A percentile compares a stretch with the other conserved stretches of the same genome.
These are phyloP conservation scores for Reticulascus tulasneorum DNA, from an alignment of 2,329 filamentous ascomycete genomes.

Conservation along the genomic window DNA sequence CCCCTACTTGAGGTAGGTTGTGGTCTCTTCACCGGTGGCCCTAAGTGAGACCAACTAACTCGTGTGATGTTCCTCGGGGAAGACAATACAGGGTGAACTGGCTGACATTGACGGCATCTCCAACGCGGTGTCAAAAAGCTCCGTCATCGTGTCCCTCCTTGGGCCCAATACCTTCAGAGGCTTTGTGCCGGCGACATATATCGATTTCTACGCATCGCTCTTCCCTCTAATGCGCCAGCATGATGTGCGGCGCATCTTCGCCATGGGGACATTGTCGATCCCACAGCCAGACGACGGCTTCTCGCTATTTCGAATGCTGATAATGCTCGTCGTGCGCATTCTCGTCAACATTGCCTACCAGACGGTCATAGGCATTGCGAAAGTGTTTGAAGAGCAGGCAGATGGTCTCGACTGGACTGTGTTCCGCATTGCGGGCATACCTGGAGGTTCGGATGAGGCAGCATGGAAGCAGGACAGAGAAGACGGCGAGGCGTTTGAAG, in stretches of 20 bases:
- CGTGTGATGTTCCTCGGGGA: background rate
- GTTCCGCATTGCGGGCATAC: constrained; percentile 21
- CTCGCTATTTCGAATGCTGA: constrained; percentile 10
- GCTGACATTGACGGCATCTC: constrained; percentile 14
- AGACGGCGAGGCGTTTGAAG: constrained; percentile 16
- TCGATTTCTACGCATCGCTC: constrained; percentile 15
- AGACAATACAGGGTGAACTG: constrained; percentile 22
- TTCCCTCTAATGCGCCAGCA: constrained; percentile 21
- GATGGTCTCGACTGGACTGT: constrained; percentile 24
- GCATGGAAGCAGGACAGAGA: constrained; percentile 24
- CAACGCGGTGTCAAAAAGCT: constrained; percentile 9
- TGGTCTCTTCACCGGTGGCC: background rate
- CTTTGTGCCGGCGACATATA: constrained; percentile 1
- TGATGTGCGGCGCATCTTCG: constrained; percentile 26
- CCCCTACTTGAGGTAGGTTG: constrained; percentile 17
- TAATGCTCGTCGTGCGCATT: constrained; percentile 11
- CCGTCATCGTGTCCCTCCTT: constrained; percentile 18
- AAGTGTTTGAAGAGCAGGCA: constrained; percentile 16
- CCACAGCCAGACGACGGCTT: constrained; percentile 19
- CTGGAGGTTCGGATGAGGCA: constrained; percentile 20
- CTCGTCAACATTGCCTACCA: constrained; percentile 13
- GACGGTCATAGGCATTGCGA: constrained; percentile 15
- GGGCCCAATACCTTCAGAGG: constrained; percentile 13
- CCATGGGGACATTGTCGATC: constrained; percentile 27
- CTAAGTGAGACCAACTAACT: background rate